These are phyloP conservation scores for Suillus weaverae DNA, from an alignment of 768 basidiomycete species.

Conservation along the genomic window DNA sequence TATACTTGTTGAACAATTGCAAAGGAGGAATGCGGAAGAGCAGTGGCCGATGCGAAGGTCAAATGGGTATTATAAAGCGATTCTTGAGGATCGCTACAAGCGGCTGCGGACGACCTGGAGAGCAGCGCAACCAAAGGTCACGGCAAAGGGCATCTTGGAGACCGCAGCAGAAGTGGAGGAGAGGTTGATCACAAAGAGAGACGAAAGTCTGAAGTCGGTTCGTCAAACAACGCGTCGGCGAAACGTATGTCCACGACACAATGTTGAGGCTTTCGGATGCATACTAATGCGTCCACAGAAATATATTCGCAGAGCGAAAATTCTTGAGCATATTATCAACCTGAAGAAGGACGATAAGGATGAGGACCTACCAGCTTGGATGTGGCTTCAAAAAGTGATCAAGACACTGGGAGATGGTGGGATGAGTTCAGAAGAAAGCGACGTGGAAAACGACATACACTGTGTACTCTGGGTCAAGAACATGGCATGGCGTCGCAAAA, in stretches of 20 bases:
- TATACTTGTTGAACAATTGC: slow-evolving; percentile 4
- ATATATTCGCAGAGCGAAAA: no score
- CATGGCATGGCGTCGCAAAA: no score
- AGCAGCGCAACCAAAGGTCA: slow-evolving; percentile 8
- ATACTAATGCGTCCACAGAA: no score
- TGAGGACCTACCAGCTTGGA: no score
- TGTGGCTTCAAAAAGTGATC: no score
- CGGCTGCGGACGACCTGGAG: slow-evolving; percentile 4
- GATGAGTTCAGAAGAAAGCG: no score
- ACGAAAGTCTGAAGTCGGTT: not conserved
- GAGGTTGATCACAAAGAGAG: not conserved
- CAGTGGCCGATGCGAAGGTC: slow-evolving; percentile 5
- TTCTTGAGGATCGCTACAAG: slow-evolving; percentile 9
- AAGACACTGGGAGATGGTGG: no score
- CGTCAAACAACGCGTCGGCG: not conserved
- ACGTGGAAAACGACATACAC: no score
- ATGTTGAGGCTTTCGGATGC: no score
- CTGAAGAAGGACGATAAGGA: no score
- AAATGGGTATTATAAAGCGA: not conserved
- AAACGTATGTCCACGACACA: not conserved
- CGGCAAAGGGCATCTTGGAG: not conserved
- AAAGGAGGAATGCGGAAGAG: not conserved
- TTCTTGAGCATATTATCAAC: no score
- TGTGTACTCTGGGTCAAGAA: no score
- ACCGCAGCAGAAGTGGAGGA: slow-evolving; percentile 4